These are phyloP conservation scores for Mycena belliarum DNA, from an alignment of 768 basidiomycete species.

Conservation along the genomic window DNA sequence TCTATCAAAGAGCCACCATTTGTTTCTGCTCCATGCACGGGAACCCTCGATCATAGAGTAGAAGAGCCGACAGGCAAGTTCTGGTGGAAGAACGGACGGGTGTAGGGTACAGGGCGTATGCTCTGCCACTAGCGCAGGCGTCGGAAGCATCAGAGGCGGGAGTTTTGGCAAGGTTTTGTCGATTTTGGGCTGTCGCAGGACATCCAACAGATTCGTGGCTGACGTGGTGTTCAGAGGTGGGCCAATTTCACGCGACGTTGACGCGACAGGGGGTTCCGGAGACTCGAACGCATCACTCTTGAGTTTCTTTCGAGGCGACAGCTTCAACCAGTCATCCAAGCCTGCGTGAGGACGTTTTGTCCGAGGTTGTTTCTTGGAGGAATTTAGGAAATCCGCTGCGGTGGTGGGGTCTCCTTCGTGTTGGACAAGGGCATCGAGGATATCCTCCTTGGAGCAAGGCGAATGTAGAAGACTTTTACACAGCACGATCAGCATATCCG, in stretches of 20 bases:
- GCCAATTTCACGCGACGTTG: not conserved
- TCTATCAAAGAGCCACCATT: conserved; percentile 84
- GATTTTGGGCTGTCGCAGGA: conserved; percentile 51
- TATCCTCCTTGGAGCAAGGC: conserved; percentile 31
- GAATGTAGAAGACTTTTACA: conserved; percentile 58
- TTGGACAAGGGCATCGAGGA: conserved; percentile 61
- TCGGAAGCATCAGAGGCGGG: conserved; percentile 64
- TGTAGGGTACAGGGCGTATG: conserved; percentile 81
- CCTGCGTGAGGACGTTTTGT: conserved; percentile 55
- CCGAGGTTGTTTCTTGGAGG: conserved; percentile 21
- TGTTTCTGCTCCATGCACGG: conserved; percentile 65
- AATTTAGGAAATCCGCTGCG: conserved; percentile 46
- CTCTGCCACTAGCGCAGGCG: conserved; percentile 61
- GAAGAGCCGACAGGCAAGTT: conserved; percentile 75
- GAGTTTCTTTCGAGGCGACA: conserved; percentile 24
- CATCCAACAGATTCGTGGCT: conserved; percentile 50
- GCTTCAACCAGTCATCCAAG: conserved; percentile 59
- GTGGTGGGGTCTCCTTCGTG: conserved; percentile 56
- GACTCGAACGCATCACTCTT: not conserved
- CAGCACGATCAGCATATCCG: conserved; percentile 67
- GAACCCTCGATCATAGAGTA: conserved; percentile 69
- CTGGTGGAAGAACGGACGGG: conserved; percentile 64
- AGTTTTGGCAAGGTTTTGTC: conserved; percentile 39
- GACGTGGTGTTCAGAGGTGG: conserved; percentile 29
- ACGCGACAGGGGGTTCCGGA: not conserved